These are phyloP conservation scores for Puccinia horiana DNA, from an alignment of 1,284 basidiomycete species.

Conservation along the genomic window DNA sequence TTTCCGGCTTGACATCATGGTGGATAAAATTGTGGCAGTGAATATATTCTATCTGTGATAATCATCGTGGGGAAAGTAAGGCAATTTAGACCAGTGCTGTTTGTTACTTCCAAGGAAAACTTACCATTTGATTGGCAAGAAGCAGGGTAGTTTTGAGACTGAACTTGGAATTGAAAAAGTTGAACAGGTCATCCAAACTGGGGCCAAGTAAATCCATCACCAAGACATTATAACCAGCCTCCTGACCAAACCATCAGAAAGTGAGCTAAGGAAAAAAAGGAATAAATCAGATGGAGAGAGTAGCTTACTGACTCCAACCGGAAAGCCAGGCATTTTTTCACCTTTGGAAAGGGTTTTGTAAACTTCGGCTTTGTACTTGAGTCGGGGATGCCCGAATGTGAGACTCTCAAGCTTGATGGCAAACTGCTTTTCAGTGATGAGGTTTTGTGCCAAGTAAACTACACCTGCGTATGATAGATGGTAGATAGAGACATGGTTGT, in stretches of 20 bases:
- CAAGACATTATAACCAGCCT: conserved; percentile 99
- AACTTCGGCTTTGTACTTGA: conserved; percentile 59
- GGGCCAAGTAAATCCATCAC: conserved; percentile 96
- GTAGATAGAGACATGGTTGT: too few species aligned
- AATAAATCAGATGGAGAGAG: conserved; percentile 77
- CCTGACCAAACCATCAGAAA: conserved; percentile 80
- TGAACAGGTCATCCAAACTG: conserved; percentile 82
- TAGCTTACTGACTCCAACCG: conserved; percentile 98
- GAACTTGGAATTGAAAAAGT: conserved; percentile 99
- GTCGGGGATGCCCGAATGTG: conserved; percentile 59
- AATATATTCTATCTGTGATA: conserved; percentile 72
- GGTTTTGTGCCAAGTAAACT: background rate
- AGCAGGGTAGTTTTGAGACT: conserved; percentile 94
- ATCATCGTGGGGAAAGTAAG: background rate
- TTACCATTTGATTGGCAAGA: conserved; percentile 91
- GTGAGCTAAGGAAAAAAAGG: conserved; percentile 40
- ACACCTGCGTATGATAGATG: background rate
- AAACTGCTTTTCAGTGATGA: conserved; percentile 86
- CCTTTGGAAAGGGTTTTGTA: too few species aligned
- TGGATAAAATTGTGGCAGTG: conserved; percentile 99
- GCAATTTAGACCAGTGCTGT: too few species aligned
- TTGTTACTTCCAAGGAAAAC: too few species aligned
- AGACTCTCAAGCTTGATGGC: conserved; percentile 95
- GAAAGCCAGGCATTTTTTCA: too few species aligned
- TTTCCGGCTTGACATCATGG: conserved; percentile 99